Conservation (phyloP, 177 flowering plant genomes). For the Vitis hybrid region DNA sequence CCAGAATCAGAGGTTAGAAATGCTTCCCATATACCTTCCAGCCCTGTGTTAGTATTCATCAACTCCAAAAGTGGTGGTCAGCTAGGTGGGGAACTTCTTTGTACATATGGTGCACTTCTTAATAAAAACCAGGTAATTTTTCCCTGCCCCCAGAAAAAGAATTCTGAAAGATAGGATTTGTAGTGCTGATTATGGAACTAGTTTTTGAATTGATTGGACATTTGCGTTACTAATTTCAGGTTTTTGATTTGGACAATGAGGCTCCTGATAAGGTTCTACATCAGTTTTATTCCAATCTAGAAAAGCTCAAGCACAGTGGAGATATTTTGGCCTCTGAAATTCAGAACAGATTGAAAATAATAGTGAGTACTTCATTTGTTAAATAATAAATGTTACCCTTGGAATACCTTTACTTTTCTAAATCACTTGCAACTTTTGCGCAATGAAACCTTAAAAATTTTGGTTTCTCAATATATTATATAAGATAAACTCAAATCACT, state of each 20-base stretch:
- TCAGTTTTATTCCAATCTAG: slow-evolving; percentile 28
- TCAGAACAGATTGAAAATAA: slow-evolving; percentile 48
- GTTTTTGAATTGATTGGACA: neutral
- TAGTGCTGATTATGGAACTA: neutral
- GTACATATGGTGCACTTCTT: slow-evolving; percentile 29
- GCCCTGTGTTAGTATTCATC: slow-evolving; percentile 67
- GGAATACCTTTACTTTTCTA: neutral
- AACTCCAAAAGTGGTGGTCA: slow-evolving; percentile 72
- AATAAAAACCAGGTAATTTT: slow-evolving; percentile 33
- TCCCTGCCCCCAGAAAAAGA: neutral
- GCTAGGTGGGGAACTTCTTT: slow-evolving; percentile 39
- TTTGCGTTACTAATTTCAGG: slow-evolving; percentile 17
- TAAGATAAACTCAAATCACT: slow-evolving; percentile 8
- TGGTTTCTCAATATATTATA: neutral
- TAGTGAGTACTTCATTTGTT: slow-evolving; percentile 46
- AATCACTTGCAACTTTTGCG: neutral
- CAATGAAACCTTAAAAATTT: neutral
- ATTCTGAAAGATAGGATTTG: neutral
- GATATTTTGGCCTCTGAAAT: slow-evolving; percentile 32
- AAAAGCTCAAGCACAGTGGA: slow-evolving; percentile 25
- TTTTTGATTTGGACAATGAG: slow-evolving; percentile 35
- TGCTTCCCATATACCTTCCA: slow-evolving; percentile 26
- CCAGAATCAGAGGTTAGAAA: slow-evolving; percentile 23
- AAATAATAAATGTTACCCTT: neutral
- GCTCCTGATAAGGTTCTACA: slow-evolving; percentile 36